Evolutionary conservation across 805 yeast species (phyloP), one percentile per base, ranked within the genome.

Genomic region (Saturnispora besseyi): DNA sequence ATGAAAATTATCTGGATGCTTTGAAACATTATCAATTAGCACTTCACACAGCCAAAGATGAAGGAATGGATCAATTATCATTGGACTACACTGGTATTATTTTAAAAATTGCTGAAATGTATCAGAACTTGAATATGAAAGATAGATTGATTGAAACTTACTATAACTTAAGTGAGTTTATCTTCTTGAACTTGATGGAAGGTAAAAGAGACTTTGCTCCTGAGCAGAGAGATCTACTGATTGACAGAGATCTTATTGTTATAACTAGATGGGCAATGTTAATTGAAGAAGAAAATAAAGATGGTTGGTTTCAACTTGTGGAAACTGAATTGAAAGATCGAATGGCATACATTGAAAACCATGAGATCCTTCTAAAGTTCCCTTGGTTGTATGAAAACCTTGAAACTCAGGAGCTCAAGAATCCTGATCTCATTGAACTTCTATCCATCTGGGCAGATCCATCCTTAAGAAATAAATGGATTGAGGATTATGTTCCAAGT

Each of bases 41-140:
- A 0, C 67, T 89, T 28, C 72, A 78, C 29, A 74, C 77, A 53
- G 82, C 88, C 37, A 75, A 80, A 34, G 68, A 73, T 28, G 73
- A 72, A 0, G 72, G 72, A 0, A 62, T 87, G 67, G 76, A 78
- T 53, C 75, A 75, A 10, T 57, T 84, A 31, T 72, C 79, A 50
- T 93, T 87, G 59, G 91, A 86, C 59, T 90, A 86, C 63, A 90
- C 97, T 0, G 96, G 97, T 0, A 78, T 91, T 48, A 95, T 90
- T 60, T 71, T 91, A 63, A 87, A 90, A 59, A 70, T 87, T 33
- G 95, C 84, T 10, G 96, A 89, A 59, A 84, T 88, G 88, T 86
- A 79, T 61, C 96, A 87, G 59, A 72, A 82, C 38, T 64, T 88
- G 57, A 74, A 72, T 21, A 73, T 77, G 79, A 55, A 60, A 31